A percentile compares a stretch with the other conserved stretches of the same genome.
phyloP scores from a whole-genome alignment of 768 basidiomycete genomes.

The Naganishia vaughanmartiniae region DNA sequence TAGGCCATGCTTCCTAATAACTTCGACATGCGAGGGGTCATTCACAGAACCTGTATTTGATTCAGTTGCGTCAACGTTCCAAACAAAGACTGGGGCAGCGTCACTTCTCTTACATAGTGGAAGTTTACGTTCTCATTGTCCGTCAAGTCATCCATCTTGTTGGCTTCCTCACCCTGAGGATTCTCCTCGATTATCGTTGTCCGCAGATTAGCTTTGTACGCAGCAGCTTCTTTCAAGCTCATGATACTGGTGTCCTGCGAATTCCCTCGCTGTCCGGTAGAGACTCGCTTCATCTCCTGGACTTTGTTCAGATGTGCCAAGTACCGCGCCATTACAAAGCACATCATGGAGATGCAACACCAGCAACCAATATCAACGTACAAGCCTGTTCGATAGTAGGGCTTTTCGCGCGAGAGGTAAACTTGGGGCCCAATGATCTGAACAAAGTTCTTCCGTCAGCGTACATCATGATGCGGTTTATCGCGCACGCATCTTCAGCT shows the following conservation, averaged over 20 bases:
- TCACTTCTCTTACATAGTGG: constrained; percentile 2
- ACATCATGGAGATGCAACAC: constrained; percentile 38
- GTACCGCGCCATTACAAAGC: constrained; percentile 44
- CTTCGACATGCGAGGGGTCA: no score
- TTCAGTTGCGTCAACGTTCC: no score
- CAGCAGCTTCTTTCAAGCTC: constrained; percentile 40
- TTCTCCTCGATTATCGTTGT: neutral
- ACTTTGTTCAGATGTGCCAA: constrained; percentile 42
- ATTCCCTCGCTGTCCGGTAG: constrained; percentile 41
- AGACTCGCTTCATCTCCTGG: constrained; percentile 41
- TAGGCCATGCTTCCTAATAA: no score
- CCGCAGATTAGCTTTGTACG: constrained; percentile 42
- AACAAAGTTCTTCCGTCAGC: neutral
- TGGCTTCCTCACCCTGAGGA: no score
- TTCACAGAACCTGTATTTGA: neutral
- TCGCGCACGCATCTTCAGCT: neutral
- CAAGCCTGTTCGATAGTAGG: constrained; percentile 46
- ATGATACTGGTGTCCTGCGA: constrained; percentile 48
- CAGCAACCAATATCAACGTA: constrained; percentile 48
- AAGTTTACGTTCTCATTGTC: constrained; percentile 4
- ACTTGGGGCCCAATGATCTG: constrained; percentile 46
- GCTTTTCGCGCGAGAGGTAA: constrained; percentile 42
- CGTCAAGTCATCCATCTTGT: neutral
- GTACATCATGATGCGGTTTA: neutral
- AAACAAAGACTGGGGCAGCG: no score